Base-by-base conservation (phyloP, 2,329 filamentous ascomycete species). In the Emericellopsis cladophorae region DNA sequence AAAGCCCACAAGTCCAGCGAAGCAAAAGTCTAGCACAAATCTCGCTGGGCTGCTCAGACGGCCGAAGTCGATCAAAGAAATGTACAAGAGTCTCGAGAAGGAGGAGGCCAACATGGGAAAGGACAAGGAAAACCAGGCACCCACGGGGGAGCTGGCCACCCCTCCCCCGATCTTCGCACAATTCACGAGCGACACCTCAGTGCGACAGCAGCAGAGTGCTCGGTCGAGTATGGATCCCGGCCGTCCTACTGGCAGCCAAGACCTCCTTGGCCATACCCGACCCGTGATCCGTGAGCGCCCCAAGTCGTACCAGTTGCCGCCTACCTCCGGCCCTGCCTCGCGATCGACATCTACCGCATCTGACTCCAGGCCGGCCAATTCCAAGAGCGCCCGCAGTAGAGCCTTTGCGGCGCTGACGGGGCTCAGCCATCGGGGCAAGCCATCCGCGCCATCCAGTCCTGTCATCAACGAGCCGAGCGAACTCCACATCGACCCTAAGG, bases 71-170 rank as follows among this genome's bases (percentile, higher is more conserved):
- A 70, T 79, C 40, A 85, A 80, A 53, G 81, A 76, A 48, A 61
- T 82, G 21, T 73, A 76, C 46, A 70, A 68, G 43, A 53, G 67
- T 37, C 65, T 71, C 41, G 62, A 62, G 29, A 72, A 76, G 11
- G 72, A 76, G 7, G 66, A 70, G 40, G 59, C 66, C 21, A 67
- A 65, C 32, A 58, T 62, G 33, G 60, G 59, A 23, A 81, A 75
- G 51, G 81, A 90, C 57, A 94, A 94, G 61, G 88, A 95, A 60
- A 95, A 95, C 56, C 73, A 71, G 41, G 80, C 74, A 26, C 85
- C 84, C 2, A 50, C 53, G 18, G 54, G 54, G 22, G 46, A 45
- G 5, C 44, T 40, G 31, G 47, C 36, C 6, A 11, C 26, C 16
- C 7, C 74, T 15, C 78, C 83, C 2, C 87, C 89, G 21, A 88